phyloP scores from a whole-genome alignment of 306 rosid genomes.

The Quercus engelmannii region DNA sequence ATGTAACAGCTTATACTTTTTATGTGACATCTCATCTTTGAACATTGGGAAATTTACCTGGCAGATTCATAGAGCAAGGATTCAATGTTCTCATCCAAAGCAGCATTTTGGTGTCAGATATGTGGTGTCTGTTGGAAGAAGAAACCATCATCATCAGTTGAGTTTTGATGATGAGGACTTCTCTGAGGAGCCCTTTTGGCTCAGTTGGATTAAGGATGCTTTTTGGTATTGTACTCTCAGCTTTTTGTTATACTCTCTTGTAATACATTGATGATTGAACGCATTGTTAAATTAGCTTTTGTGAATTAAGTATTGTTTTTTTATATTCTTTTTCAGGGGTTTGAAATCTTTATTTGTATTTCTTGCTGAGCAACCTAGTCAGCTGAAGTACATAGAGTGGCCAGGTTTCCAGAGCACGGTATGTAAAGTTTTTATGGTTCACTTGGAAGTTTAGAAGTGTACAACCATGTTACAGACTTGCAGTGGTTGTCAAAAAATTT shows the following conservation, averaged over 20 bases:
- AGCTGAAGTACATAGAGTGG: constrained; percentile 86
- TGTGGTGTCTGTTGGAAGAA: constrained; percentile 34
- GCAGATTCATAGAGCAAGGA: constrained; percentile 32
- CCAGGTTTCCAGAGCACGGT: constrained; percentile 78
- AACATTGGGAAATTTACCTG: constrained; percentile 12
- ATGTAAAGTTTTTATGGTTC: constrained; percentile 17
- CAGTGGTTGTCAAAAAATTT: neutral
- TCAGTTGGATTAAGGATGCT: constrained; percentile 46
- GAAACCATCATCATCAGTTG: constrained; percentile 24
- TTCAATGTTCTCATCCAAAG: constrained; percentile 13
- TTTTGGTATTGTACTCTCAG: constrained; percentile 39
- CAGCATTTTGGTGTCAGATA: constrained; percentile 23
- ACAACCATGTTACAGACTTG: neutral
- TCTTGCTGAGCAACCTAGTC: constrained; percentile 88
- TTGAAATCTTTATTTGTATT: constrained; percentile 49
- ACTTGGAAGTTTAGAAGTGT: neutral
- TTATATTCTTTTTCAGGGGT: constrained; percentile 37
- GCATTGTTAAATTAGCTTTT: neutral
- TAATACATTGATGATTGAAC: neutral
- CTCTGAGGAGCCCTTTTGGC: constrained; percentile 57
- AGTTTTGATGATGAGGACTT: constrained; percentile 41
- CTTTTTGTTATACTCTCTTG: neutral
- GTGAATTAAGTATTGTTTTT: constrained; percentile 2
- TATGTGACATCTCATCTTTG: constrained; percentile 1
- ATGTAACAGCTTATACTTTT: neutral